Base-by-base conservation (phyloP, 1,284 basidiomycete genomes). In the Grifola frondosa region DNA sequence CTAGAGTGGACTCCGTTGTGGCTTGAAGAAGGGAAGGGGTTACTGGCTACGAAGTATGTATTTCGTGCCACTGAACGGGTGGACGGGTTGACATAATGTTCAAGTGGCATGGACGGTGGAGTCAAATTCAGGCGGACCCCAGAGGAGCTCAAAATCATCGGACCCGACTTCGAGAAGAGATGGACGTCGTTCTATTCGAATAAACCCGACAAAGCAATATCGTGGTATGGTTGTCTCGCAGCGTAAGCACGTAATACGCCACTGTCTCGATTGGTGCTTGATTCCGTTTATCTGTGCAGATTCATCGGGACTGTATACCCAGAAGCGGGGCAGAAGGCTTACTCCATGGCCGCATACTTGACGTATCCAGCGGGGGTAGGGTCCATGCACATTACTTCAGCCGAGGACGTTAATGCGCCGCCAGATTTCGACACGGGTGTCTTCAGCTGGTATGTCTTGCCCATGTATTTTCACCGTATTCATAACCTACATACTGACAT, bases 41-140 rank as follows among this genome's bases (percentile, higher is more conserved):
- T 75, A 25, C 66, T 80, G 53, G 69, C 75, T 0, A 62, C 71
- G 51, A 80, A 77, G 78, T 81, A 16, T 32, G 65, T 42, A 8
- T 24, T n/a, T 2, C 19, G 21, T 23, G 23, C n/a, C 20, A 8
- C 22, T 24, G 3, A 8, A 5, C 9, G 7, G 3, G 2, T 35
- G 2, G n/a, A 25, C 29, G 21, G 16, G 1, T 25, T 16, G 15
- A 24, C 6, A n/a, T 4, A n/a, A 6, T 26, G 12, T 6, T 11
- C 6, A 36, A 78, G 75, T 40, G 62, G 59, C 6, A 46, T 69
- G 28, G 75, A 78, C 38, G 65, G 67, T 5, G 76, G 71, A 2
- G 63, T 74, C 48, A 80, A 79, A 53, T 51, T 75, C 12, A 69
- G 78, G 8, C 78, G 78, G 3, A 64, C 54, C 6, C 44, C 53